Conservation (phyloP, 805 yeast species). For the Myxozyma udenii region DNA sequence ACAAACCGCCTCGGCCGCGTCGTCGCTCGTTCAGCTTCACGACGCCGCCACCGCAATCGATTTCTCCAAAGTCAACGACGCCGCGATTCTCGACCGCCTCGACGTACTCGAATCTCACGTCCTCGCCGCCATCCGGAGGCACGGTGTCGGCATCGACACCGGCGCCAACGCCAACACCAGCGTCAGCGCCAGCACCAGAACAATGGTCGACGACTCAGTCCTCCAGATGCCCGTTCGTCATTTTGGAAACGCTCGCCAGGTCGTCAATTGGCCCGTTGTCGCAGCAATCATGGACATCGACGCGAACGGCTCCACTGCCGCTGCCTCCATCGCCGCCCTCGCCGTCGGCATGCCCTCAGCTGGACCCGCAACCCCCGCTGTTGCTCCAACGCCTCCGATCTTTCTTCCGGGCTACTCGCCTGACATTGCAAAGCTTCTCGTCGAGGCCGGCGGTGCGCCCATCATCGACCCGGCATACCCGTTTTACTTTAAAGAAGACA, state of each 20-base stretch:
- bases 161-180: neutral
- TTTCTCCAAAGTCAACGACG: neutral
- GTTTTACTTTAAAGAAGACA: neutral
- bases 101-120: neutral
- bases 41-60: too few relatives aligned
- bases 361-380: too few relatives aligned
- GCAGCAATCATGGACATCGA: too few relatives aligned
- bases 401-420: neutral
- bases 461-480: neutral
- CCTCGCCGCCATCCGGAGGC: neutral
- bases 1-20: too few relatives aligned
- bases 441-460: neutral
- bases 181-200: neutral
- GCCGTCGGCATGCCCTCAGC: too few relatives aligned
- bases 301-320: too few relatives aligned
- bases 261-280: conserved; percentile 3
- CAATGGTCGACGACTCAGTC: neutral
- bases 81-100: neutral
- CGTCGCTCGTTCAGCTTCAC: too few relatives aligned
- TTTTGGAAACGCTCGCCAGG: neutral
- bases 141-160: neutral
- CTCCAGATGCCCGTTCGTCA: conserved; percentile 3
- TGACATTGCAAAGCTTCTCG: neutral
- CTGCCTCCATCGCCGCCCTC: too few relatives aligned
- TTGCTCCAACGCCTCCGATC: too few relatives aligned